Percentiles rank a stretch among this genome's conserved stretches.
phyloP scores from a whole-genome alignment of 805 yeast genomes.

The Candida vartiovaarae region DNA sequence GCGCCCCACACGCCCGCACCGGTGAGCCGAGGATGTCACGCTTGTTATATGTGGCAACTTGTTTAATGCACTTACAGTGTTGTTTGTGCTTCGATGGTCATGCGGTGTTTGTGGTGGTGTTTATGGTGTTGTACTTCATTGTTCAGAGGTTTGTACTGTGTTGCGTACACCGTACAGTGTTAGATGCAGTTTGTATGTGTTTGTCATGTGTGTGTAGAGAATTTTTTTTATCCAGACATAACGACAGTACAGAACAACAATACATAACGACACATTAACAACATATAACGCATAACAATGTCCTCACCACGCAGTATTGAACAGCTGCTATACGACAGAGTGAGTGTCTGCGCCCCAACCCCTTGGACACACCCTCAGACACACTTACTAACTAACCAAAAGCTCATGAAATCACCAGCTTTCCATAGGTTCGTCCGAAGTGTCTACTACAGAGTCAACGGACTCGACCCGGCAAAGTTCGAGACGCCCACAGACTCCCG shows the following conservation, averaged over 20 bases:
- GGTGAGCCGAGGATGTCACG: slow-evolving; percentile 7
- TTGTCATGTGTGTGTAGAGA: no score
- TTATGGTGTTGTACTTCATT: no score
- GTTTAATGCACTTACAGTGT: no score
- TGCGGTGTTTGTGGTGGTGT: no score
- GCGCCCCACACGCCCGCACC: slow-evolving; percentile 1
- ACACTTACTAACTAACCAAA: neutral
- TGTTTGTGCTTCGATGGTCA: no score
- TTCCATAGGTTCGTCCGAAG: slow-evolving; percentile 58
- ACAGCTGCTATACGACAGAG: slow-evolving; percentile 33
- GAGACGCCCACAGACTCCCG: slow-evolving; percentile 10
- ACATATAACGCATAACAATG: neutral
- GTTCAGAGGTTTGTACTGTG: no score
- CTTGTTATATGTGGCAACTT: neutral
- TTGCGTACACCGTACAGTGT: no score
- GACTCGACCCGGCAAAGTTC: slow-evolving; percentile 32
- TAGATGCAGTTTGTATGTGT: no score
- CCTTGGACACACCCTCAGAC: neutral
- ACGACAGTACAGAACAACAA: no score
- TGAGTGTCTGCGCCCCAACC: slow-evolving; percentile 1
- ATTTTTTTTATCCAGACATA: no score
- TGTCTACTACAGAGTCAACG: slow-evolving; percentile 58
- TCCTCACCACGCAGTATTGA: slow-evolving; percentile 33
- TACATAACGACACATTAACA: neutral
- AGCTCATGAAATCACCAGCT: slow-evolving; percentile 46